A percentile compares a stretch with the other conserved stretches of the same genome.
Evolutionary conservation across 2,329 filamentous ascomycete genomes (phyloP).

Genomic region (Colletotrichum sp.): DNA sequence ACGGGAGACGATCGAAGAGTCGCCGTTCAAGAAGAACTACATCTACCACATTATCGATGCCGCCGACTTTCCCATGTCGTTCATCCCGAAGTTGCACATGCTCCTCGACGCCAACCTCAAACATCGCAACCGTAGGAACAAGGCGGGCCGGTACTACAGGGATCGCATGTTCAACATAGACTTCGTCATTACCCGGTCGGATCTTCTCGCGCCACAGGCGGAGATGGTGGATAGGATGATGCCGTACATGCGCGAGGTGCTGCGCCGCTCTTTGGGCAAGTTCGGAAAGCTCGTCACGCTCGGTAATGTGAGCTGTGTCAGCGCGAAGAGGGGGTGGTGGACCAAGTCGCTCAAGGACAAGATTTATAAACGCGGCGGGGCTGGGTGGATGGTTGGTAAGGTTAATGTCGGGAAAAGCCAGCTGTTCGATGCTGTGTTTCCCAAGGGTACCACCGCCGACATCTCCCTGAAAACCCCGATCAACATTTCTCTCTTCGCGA

Average conservation of each 20-base stretch:
- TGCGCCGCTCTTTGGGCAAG: slow-evolving; percentile 77
- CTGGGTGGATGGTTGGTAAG: slow-evolving; percentile 96
- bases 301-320: slow-evolving; percentile 87
- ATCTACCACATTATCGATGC: slow-evolving; percentile 96
- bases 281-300: slow-evolving; percentile 74
- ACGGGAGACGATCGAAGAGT: slow-evolving; percentile 83
- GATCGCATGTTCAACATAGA: slow-evolving; percentile 79
- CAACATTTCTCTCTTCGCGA: slow-evolving; percentile 19
- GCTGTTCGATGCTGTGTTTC: slow-evolving; percentile 86
- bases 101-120: slow-evolving; percentile 77
- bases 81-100: slow-evolving; percentile 77
- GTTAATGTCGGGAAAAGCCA: slow-evolving; percentile 97
- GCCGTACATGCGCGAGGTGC: slow-evolving; percentile 79
- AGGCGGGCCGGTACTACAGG: slow-evolving; percentile 66
- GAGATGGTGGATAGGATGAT: slow-evolving; percentile 84
- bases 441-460: slow-evolving; percentile 61
- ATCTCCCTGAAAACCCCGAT: neutral
- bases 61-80: slow-evolving; percentile 94
- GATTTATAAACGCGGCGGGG: slow-evolving; percentile 83
- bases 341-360: slow-evolving; percentile 85
- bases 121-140: slow-evolving; percentile 80
- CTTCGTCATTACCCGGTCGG: slow-evolving; percentile 89
- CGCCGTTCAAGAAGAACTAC: slow-evolving; percentile 89
- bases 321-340: slow-evolving; percentile 89
- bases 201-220: slow-evolving; percentile 84